Base-by-base conservation (phyloP, 2,329 filamentous ascomycete species). In the Arthrinium puccinioides region DNA sequence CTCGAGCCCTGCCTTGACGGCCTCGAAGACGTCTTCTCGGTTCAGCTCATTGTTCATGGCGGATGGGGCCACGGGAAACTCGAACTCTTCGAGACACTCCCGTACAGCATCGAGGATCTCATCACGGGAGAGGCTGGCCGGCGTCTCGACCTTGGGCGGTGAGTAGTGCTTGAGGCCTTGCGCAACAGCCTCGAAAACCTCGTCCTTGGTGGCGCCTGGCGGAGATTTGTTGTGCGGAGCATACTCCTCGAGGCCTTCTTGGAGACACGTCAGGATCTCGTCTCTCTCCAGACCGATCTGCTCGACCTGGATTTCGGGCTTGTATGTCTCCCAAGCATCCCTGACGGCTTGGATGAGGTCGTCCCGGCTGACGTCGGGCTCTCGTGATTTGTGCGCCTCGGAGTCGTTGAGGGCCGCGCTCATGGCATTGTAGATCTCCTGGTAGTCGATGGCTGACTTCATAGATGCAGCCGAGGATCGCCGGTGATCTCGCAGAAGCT, bases 281-380 rank as follows among this genome's bases (percentile, higher is more conserved):
- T 96, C 87, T 5, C 87, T 76, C 57, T 95, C 90, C 1, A 97
- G 69, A 2, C 89, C 90, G 44, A 94, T 84, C 51, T 94, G 87
- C 50, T 95, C 84, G 5, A 94, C 73, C 49, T 94, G 83, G 35
- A 95, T 87, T 50, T 96, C 87, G 1, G 90, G 90, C 61, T 94
- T 94, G 63, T 94, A 94, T 37, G 81, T 86, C 55, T 96, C 90
- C 79, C 88, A 94, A 1, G 89, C 90, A 49, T 95, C 88, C 48
- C 82, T 81, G 11, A 97, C 84, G 4, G 89, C 88, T 20, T 84
- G 75, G 2, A 97, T 74, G 24, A 97, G 86, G 41, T 94, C 87
- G 33, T 95, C 87, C 47, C 84, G 78, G 49, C 79, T 82, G 32
- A 87, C 62, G n/a, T 67, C 63, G 9, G 62, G 64, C 25, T 62